Conservation (phyloP, 1,284 basidiomycete genomes). For the Inonotus hispidus region DNA sequence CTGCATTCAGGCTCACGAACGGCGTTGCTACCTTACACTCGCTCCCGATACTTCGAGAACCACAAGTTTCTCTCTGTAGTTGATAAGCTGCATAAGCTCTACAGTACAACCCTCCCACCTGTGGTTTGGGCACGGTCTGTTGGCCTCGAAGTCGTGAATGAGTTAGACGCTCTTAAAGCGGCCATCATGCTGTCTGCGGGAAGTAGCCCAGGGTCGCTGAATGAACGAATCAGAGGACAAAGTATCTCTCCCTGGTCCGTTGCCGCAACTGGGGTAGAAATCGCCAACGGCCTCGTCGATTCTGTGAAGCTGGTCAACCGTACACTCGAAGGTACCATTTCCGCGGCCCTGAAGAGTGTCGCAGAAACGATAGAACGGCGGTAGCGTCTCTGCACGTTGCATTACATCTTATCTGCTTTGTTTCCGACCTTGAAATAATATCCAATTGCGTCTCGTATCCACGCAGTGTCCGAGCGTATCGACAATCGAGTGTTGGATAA, state of each 20-base stretch:
- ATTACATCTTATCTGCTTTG: neutral
- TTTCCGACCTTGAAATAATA: neutral
- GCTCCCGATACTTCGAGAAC: conserved; percentile 79
- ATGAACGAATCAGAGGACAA: conserved; percentile 5
- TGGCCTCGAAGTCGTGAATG: conserved; percentile 88
- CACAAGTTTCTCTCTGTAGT: conserved; percentile 78
- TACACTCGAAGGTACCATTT: conserved; percentile 21
- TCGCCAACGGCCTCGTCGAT: conserved; percentile 27
- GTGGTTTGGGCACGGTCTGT: conserved; percentile 83
- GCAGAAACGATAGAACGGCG: conserved; percentile 2
- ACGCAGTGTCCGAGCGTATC: neutral
- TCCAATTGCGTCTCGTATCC: neutral
- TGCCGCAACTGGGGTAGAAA: conserved; percentile 34
- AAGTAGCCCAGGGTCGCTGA: conserved; percentile 25
- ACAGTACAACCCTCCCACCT: conserved; percentile 57
- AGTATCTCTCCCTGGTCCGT: conserved; percentile 26
- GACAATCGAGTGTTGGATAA: neutral
- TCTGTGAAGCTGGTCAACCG: conserved; percentile 27
- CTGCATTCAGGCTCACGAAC: conserved; percentile 57
- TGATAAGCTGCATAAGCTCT: conserved; percentile 88
- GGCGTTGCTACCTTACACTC: conserved; percentile 70
- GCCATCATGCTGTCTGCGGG: conserved; percentile 83
- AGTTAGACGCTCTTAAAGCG: conserved; percentile 76
- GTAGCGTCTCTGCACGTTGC: neutral
- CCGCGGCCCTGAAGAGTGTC: conserved; percentile 1